Base-by-base conservation (phyloP, 352 stramenopile genomes). In the Pilasporangium apinafurcum region DNA sequence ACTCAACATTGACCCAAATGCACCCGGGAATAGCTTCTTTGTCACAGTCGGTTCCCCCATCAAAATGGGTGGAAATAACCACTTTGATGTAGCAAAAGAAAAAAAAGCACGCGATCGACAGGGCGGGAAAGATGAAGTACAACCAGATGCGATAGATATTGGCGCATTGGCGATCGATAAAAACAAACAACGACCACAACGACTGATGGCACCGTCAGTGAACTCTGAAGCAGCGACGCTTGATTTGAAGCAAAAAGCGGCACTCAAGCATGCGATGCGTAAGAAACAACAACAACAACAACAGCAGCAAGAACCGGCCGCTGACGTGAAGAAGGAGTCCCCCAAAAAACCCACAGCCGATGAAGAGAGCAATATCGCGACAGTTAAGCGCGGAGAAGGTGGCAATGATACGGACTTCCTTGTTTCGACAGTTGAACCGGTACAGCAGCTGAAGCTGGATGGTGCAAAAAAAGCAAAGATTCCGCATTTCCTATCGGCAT, bases 401-500 rank as follows among this genome's bases (percentile, higher is more conserved):
- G 62, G 68, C 25, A 65, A 65, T 29, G 80, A 68, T 26, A 71
- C 68, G 10, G 66, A 80, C 50, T 78, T 76, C 44, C 21, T 81
- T 2, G 68, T 65, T 22, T 48, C 66, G 9, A 51, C 63, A 0
- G 71, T 72, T 37, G 65, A 85, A 31, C 68, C 72, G 4, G 65
- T 80, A 28, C 59, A 78, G 52, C 72, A 85, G 34, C 56, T 85
- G 5, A 76, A 76, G 29, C 57, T 88, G 24, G 76, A 83, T 31
- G 72, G 67, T 0, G 76, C 72, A 4, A 78, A 78, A 39, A 85
- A 84, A 45, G 76, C 76, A 43, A 83, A 86, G 53, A 87, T 87
- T 39, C 71, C 71, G 27, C 59, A 77, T 45, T 87, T 87, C 44
- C 41, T 83, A 29, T 85, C 72, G 8, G 68, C 66, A 5, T 85